A percentile compares a stretch with the other conserved stretches of the same genome.
These are phyloP conservation scores for Pseudocercospora eumusae DNA, from an alignment of 2,329 filamentous ascomycete genomes.

Conservation along the genomic window DNA sequence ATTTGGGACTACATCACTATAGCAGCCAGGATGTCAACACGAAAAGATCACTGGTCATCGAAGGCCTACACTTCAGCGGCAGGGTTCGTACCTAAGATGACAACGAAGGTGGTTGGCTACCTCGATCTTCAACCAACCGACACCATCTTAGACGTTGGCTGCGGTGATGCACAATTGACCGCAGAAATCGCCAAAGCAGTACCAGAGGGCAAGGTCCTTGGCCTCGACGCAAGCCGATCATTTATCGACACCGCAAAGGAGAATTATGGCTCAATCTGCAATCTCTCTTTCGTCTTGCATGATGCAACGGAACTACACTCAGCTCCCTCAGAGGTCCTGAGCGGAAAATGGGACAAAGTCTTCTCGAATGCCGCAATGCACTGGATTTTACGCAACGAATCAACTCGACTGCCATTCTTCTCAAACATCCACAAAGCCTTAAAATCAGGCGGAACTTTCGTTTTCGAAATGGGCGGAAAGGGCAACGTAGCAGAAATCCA, in stretches of 20 bases:
- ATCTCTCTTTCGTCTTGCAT: constrained; percentile 37
- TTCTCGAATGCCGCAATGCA: constrained; percentile 50
- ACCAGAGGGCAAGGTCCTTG: constrained; percentile 38
- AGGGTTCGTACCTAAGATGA: constrained; percentile 46
- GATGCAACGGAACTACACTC: constrained; percentile 37
- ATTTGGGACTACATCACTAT: background rate
- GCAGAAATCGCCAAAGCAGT: constrained; percentile 39
- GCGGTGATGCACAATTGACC: constrained; percentile 47
- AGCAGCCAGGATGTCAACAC: constrained; percentile 3
- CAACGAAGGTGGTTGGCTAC: constrained; percentile 42
- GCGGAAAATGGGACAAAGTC: constrained; percentile 42
- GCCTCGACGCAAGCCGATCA: constrained; percentile 45
- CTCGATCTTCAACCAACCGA: constrained; percentile 41
- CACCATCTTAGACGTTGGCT: constrained; percentile 45
- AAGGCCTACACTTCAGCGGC: constrained; percentile 42
- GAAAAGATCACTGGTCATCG: constrained; percentile 39
- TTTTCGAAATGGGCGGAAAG: constrained; percentile 71
- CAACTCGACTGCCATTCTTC: constrained; percentile 56
- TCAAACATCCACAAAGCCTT: constrained; percentile 55
- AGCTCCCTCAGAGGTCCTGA: constrained; percentile 22
- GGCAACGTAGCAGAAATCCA: constrained; percentile 68
- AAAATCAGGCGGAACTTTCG: constrained; percentile 58
- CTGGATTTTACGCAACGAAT: constrained; percentile 52
- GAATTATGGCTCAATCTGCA: constrained; percentile 25
- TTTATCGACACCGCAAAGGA: constrained; percentile 44